Conservation (phyloP, 2,329 filamentous ascomycete species). For the Pochonia chlamydosporia region DNA sequence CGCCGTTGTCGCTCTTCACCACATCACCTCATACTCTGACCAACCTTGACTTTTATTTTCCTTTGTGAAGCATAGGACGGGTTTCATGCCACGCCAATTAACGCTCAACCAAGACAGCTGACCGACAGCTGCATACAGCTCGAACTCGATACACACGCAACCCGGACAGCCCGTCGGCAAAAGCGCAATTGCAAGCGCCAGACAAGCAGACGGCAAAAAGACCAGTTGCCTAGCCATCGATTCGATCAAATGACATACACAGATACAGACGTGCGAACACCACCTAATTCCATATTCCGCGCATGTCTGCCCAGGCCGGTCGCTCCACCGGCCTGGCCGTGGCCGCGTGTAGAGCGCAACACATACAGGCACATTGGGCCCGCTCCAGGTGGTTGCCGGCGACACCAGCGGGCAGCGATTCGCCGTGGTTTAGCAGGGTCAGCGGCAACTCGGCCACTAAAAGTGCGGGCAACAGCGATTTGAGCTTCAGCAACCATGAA, state of each 20-base stretch:
- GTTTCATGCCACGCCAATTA: not conserved
- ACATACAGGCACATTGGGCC: not conserved
- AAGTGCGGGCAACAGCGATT: not conserved
- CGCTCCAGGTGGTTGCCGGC: not conserved
- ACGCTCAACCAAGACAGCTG: not conserved
- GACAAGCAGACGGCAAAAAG: no score
- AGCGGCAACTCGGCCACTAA: not conserved
- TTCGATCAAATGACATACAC: no score
- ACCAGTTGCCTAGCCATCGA: no score
- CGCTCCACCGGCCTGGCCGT: constrained; percentile 23
- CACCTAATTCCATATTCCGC: no score
- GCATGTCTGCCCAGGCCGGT: constrained; percentile 27
- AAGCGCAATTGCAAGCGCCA: no score
- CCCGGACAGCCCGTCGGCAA: no score
- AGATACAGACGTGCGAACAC: no score
- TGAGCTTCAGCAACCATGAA: constrained; percentile 14
- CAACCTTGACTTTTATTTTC: not conserved
- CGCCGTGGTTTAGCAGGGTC: not conserved
- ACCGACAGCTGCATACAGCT: not conserved
- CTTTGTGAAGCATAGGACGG: not conserved
- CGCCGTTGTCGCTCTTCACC: constrained; percentile 4
- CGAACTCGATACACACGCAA: no score
- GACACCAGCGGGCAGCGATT: not conserved
- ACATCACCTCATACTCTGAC: not conserved
- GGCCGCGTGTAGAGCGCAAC: constrained; percentile 2